Evolutionary conservation across 2,329 filamentous ascomycete genomes (phyloP).

Genomic region (Pseudogymnoascus destructans): DNA sequence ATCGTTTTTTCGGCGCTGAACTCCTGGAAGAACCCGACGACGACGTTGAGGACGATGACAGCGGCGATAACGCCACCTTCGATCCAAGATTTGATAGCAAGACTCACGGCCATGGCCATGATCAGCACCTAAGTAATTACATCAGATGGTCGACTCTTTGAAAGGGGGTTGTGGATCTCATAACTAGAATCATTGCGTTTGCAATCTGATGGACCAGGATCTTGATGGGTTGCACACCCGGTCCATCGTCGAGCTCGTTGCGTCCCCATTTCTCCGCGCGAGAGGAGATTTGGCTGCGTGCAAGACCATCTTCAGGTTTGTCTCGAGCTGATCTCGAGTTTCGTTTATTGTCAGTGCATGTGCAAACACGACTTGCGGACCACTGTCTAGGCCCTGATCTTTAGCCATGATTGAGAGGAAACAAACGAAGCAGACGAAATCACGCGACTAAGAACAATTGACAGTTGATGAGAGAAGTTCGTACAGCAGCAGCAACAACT

Average conservation of each 20-base stretch:
- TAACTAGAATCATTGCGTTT: constrained; percentile 56
- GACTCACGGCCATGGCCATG: constrained; percentile 43
- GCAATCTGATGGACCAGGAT: constrained; percentile 54
- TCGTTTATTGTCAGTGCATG: constrained; percentile 44
- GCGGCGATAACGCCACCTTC: constrained; percentile 45
- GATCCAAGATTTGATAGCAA: constrained; percentile 45
- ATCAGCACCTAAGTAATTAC: constrained; percentile 33
- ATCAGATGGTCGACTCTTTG: constrained; percentile 17
- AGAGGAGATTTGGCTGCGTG: constrained; percentile 37
- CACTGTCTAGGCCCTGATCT: neutral
- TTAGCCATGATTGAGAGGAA: neutral
- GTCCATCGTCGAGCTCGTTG: constrained; percentile 49
- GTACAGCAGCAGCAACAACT: neutral
- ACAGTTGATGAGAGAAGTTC: neutral
- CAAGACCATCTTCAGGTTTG: constrained; percentile 45
- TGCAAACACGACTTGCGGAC: constrained; percentile 21
- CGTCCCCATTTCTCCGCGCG: constrained; percentile 44
- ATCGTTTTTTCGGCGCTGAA: constrained; percentile 41
- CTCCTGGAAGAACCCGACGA: constrained; percentile 43
- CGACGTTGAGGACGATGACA: constrained; percentile 45
- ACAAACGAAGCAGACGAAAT: neutral
- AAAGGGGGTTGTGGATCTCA: constrained; percentile 1
- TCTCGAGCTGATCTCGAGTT: constrained; percentile 41
- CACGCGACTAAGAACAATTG: neutral
- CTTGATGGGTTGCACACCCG: constrained; percentile 46